Base-by-base conservation (phyloP, 495 filamentous ascomycete species). In the Trichoderma erinaceum region DNA sequence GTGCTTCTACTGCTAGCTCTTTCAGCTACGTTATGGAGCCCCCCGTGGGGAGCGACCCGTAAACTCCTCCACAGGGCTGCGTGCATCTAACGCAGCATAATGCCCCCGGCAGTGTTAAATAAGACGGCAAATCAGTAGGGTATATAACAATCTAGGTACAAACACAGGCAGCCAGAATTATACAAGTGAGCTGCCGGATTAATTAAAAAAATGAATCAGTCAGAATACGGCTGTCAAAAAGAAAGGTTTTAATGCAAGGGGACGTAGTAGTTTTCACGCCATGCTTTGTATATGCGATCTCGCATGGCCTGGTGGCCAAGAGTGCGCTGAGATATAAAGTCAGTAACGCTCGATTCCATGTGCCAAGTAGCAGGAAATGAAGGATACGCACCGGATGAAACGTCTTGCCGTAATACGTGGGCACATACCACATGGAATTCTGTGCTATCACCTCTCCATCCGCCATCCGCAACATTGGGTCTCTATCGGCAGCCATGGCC, bases 391-490 rank as follows among this genome's bases (percentile, higher is more conserved):
- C 77, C 50, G 79, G 79, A 69, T 81, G 79, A 66, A 81, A 81
- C 2, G 76, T 78, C 72, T 81, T 79, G 35, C 79, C 79, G 65
- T 80, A 81, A 44, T 77, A 79, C 61, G 79, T 81, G 41, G 79
- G 79, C 18, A 78, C 76, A 64, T 77, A 77, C 78, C 79, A 78
- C 78, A 78, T 79, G 4, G 73, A 75, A 52, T 75, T 76, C 46
- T 73, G 46, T 27, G 70, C 64, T 41, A 68, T 64, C 4, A 75
- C 23, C 32, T 70, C 70, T 13, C 64, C 72, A 25, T 70, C 41
- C 32, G 72, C 71, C 44, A 68, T 68, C 25, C 69, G 69, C 18
- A 79, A 65, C 12, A 46, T 69, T 13, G 78, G 75, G 32, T 78
- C 73, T 29, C 64, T 69, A 27, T 69, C 63, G 41, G 75, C 75